Evolutionary conservation across 2,329 filamentous ascomycete species (phyloP).

Genomic region (Tetracladium maxilliforme): DNA sequence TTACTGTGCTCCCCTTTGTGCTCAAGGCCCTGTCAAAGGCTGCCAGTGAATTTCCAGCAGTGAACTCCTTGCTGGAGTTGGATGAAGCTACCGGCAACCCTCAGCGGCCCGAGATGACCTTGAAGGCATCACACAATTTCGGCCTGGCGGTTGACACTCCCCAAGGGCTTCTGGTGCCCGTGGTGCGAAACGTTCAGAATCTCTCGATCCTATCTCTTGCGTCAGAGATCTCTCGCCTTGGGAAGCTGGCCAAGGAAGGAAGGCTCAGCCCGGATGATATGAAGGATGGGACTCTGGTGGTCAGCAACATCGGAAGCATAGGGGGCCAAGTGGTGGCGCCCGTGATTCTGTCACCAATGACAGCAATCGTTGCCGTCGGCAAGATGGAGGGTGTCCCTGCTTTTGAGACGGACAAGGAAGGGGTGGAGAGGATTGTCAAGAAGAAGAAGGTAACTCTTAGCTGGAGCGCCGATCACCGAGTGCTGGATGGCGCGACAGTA

Average conservation of each 20-base stretch:
- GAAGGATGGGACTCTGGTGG: constrained; percentile 47
- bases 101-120: constrained; percentile 39
- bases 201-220: constrained; percentile 44
- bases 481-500: constrained; percentile 53
- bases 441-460: constrained; percentile 3
- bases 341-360: constrained; percentile 47
- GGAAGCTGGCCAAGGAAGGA: constrained; percentile 36
- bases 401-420: constrained; percentile 26
- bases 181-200: constrained; percentile 45
- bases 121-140: constrained; percentile 49
- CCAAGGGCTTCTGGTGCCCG: constrained; percentile 48
- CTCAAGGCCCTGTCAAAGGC: constrained; percentile 53
- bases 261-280: constrained; percentile 43
- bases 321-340: constrained; percentile 52
- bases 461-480: constrained; percentile 30
- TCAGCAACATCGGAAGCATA: constrained; percentile 56
- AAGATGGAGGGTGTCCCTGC: constrained; percentile 40
- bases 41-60: constrained; percentile 40
- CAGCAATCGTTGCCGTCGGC: constrained; percentile 51
- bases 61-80: constrained; percentile 44
- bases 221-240: constrained; percentile 36
- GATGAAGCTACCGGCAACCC: constrained; percentile 14
- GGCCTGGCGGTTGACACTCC: constrained; percentile 55
- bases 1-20: constrained; percentile 51
- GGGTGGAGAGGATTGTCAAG: constrained; percentile 1